Conservation (phyloP, 768 basidiomycete genomes). For the Saitozyma podzolica region DNA sequence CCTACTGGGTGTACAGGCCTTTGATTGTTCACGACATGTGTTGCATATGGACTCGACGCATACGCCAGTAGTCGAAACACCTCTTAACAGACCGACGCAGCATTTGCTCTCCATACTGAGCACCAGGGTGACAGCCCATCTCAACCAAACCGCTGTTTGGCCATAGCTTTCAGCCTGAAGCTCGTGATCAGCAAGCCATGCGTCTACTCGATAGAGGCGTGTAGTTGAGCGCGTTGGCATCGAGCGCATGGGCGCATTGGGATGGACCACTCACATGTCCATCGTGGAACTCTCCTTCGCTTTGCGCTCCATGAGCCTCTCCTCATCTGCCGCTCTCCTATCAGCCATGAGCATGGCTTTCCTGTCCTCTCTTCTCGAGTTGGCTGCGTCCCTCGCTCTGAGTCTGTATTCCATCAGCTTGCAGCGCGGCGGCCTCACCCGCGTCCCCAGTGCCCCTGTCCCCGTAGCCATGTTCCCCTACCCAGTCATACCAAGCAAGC, state of each 20-base stretch:
- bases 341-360: conserved; percentile 46
- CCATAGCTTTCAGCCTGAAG: conserved; percentile 40
- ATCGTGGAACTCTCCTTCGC: conserved; percentile 89
- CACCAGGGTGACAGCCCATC: neutral
- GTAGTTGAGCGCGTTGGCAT: neutral
- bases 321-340: conserved; percentile 60
- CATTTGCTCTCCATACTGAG: neutral
- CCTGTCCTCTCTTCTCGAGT: conserved; percentile 61
- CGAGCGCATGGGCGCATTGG: neutral
- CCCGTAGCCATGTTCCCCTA: conserved; percentile 33
- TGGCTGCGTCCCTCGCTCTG: conserved; percentile 71
- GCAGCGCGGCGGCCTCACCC: too few relatives aligned
- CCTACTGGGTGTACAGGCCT: too few relatives aligned
- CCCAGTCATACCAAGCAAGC: conserved; percentile 1
- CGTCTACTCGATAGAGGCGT: too few relatives aligned
- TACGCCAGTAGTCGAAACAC: too few relatives aligned
- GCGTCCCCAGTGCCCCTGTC: conserved; percentile 7
- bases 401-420: conserved; percentile 57
- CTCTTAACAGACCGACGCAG: too few relatives aligned
- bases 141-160: conserved; percentile 20
- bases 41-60: too few relatives aligned
- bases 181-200: conserved; percentile 57
- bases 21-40: too few relatives aligned
- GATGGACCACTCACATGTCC: conserved; percentile 68
- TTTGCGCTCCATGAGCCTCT: conserved; percentile 64